Evolutionary conservation across 176 grass and related monocot species (phyloP), one percentile per base, ranked within the genome.

Genomic region (Carex scoparia): DNA sequence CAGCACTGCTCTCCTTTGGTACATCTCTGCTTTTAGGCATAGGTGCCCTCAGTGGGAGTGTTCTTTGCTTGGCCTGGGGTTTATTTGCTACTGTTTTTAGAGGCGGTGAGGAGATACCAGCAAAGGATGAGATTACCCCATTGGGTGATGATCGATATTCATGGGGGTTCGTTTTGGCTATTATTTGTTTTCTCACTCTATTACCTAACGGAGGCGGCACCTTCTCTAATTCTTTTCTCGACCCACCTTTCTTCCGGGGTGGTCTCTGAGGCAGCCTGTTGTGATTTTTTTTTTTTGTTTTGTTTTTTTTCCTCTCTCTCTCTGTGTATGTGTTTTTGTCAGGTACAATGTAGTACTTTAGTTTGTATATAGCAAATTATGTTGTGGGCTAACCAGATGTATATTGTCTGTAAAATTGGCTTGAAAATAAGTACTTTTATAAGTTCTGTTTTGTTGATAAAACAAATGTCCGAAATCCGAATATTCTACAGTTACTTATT

Each of bases 161-260:
- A 0, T 98, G 91, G 95, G 95, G 93, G 2, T 53, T 92, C 55
- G 76, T 95, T 74, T 88, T 98, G 91, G 89, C 89, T 54, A 42
- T 94, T 48, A 28, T 80, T 35, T 98, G 93, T 86, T 89, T 98
- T 81, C 92, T 92, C 69, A 95, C 95, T 80, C 89, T 98, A 67
- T 88, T 98, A 58, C 95, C 95, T 73, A 98, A 98, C 46, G 93
- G 95, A 56, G 95, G 95, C 3, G 95, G 95, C 59, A 98, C 95
- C 5, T 95, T 89, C 91, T 98, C 95, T 5, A 86, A 77, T 51
- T 88, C 86, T 44, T 91, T 98, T 84, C 89, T 98, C 55, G 44
- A 81, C 53, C 86, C 84, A 38, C 95, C 95, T 0, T 98, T 92
- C 88, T 98, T 94, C 79, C 83, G 95, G 7, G 86, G 91, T 7